Evolutionary conservation across 176 grass and related monocot genomes (phyloP).

Genomic region (Avena sativa): DNA sequence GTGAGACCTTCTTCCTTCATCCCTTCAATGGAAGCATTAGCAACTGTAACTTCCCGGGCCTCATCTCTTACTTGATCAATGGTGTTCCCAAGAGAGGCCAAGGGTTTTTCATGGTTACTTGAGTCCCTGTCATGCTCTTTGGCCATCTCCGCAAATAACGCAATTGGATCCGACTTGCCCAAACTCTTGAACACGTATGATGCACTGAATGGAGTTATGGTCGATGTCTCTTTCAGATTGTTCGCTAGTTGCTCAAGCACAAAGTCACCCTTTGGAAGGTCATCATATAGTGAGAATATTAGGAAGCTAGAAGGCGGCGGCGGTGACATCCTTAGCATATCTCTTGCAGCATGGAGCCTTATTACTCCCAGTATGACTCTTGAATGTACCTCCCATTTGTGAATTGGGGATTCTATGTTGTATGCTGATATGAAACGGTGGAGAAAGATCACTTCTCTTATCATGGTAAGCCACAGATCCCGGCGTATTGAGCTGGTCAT

Average conservation of each 20-base stretch:
- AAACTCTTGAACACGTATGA: constrained; percentile 77
- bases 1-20: constrained; percentile 81
- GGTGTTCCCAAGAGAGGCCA: constrained; percentile 57
- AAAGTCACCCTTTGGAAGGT: constrained; percentile 84
- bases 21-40: constrained; percentile 66
- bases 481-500: constrained; percentile 90
- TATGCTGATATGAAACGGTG: constrained; percentile 76
- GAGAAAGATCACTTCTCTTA: constrained; percentile 74
- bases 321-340: constrained; percentile 83
- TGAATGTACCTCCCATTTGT: constrained; percentile 73
- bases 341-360: constrained; percentile 90
- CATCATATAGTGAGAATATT: constrained; percentile 78
- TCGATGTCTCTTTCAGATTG: constrained; percentile 69
- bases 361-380: constrained; percentile 77
- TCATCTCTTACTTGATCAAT: constrained; percentile 81
- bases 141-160: constrained; percentile 46
- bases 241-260: constrained; percentile 81
- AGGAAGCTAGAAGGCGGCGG: constrained; percentile 74
- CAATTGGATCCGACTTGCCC: constrained; percentile 38
- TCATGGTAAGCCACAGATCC: constrained; percentile 84
- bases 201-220: constrained; percentile 64
- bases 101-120: constrained; percentile 40
- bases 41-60: constrained; percentile 62
- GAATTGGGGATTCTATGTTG: constrained; percentile 64
- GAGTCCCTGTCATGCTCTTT: constrained; percentile 48